Percentiles rank a stretch among this genome's conserved stretches.
phyloP scores from a whole-genome alignment of 768 basidiomycete genomes.

The Mycena floridula region DNA sequence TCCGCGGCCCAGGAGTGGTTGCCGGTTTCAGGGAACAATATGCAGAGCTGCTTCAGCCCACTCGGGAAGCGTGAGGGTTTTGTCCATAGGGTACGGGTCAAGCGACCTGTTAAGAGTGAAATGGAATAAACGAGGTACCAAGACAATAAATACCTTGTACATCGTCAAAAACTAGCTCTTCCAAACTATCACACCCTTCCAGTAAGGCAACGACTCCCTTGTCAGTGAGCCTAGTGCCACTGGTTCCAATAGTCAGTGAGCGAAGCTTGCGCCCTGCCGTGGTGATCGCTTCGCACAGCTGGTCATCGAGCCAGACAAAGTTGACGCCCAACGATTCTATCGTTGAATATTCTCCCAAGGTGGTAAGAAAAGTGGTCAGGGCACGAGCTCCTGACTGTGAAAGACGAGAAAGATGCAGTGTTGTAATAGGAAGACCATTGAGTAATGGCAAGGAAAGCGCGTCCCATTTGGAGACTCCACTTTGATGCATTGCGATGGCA shows the following conservation, averaged over 20 bases:
- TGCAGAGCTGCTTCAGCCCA: slow-evolving; percentile 18
- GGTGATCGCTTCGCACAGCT: slow-evolving; percentile 26
- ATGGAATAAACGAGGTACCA: background rate
- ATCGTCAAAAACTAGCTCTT: slow-evolving; percentile 26
- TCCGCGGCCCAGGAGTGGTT: slow-evolving; percentile 35
- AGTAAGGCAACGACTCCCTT: slow-evolving; percentile 24
- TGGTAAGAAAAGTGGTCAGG: slow-evolving; percentile 17
- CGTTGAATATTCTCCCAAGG: slow-evolving; percentile 21
- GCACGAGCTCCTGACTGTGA: slow-evolving; percentile 28
- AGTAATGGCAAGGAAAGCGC: slow-evolving; percentile 28
- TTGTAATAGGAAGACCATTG: slow-evolving; percentile 18
- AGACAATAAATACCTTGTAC: slow-evolving; percentile 25
- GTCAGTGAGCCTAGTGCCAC: slow-evolving; percentile 32
- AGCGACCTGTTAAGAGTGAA: slow-evolving; percentile 19
- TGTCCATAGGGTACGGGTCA: slow-evolving; percentile 28
- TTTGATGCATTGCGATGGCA: slow-evolving; percentile 5
- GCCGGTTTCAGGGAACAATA: slow-evolving; percentile 24
- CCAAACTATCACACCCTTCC: slow-evolving; percentile 26
- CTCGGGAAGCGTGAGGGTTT: slow-evolving; percentile 21
- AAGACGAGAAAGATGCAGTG: slow-evolving; percentile 24
- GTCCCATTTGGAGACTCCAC: slow-evolving; percentile 24
- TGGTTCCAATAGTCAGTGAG: slow-evolving; percentile 24
- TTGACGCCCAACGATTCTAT: slow-evolving; percentile 26
- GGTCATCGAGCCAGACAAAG: slow-evolving; percentile 34
- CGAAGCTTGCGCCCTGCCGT: slow-evolving; percentile 23